Percentiles rank a stretch among this genome's conserved stretches.
These are phyloP conservation scores for Colletotrichum sp. DNA, from an alignment of 2,329 filamentous ascomycete genomes.

Conservation along the genomic window DNA sequence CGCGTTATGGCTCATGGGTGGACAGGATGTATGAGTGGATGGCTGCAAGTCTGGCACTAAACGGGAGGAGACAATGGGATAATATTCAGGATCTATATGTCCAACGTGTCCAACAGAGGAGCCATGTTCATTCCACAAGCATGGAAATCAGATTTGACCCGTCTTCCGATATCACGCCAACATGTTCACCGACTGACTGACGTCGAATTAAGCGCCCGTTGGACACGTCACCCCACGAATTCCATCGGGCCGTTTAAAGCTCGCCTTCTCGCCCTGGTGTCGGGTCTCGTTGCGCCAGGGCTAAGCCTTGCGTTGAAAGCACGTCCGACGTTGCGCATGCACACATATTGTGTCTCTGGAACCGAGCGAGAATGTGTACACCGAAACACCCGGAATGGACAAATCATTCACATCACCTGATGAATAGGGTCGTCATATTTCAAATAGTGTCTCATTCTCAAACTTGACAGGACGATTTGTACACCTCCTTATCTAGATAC, in stretches of 20 bases:
- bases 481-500: neutral
- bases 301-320: neutral
- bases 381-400: neutral
- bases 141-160: neutral
- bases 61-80: neutral
- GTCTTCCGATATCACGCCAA: neutral
- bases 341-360: neutral
- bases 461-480: neutral
- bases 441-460: neutral
- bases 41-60: neutral
- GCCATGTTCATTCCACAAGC: neutral
- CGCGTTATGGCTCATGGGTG: conserved; percentile 27
- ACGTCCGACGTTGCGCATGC: conserved; percentile 9
- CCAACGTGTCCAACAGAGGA: neutral
- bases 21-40: neutral
- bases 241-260: conserved; percentile 11
- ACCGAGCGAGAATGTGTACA: neutral
- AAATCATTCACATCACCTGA: neutral
- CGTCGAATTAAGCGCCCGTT: conserved; percentile 20
- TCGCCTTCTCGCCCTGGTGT: conserved; percentile 14
- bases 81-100: neutral
- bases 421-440: neutral
- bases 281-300: neutral
- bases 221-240: neutral
- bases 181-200: conserved; percentile 8